phyloP scores from a whole-genome alignment of 345 rosid genomes.

The Murraya paniculata region DNA sequence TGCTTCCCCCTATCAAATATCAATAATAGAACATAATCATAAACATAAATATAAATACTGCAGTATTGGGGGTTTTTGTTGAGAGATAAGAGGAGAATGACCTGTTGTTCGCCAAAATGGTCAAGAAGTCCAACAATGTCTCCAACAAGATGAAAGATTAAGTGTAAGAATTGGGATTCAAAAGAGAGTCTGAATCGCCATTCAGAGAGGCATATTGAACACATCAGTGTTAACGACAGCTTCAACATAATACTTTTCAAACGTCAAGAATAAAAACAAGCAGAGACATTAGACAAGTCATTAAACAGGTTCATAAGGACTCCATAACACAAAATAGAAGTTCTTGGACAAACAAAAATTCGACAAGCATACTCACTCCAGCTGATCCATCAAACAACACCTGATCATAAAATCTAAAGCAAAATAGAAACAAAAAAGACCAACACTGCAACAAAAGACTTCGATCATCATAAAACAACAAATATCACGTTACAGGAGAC shows the following conservation, averaged over 20 bases:
- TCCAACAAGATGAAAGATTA: constrained; percentile 47
- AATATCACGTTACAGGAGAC: background rate
- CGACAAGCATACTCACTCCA: background rate
- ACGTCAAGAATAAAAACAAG: background rate
- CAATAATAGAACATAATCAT: background rate
- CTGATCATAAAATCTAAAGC: constrained; percentile 1
- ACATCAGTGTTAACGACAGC: background rate
- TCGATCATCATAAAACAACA: background rate
- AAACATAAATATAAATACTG: background rate
- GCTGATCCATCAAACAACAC: background rate
- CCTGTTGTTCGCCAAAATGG: no score
- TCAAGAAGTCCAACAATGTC: constrained; percentile 55
- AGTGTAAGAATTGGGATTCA: constrained; percentile 42
- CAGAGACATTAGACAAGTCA: background rate
- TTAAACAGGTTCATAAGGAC: background rate
- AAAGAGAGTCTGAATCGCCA: constrained; percentile 53
- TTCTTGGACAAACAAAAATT: background rate
- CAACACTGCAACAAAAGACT: background rate
- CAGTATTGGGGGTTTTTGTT: background rate
- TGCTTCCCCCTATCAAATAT: background rate
- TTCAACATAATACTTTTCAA: background rate
- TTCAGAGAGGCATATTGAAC: background rate
- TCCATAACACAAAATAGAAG: background rate
- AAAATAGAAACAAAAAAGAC: background rate
- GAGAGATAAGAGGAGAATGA: background rate